These are phyloP conservation scores for Clavulina sp. DNA, from an alignment of 768 basidiomycete genomes.

Conservation along the genomic window DNA sequence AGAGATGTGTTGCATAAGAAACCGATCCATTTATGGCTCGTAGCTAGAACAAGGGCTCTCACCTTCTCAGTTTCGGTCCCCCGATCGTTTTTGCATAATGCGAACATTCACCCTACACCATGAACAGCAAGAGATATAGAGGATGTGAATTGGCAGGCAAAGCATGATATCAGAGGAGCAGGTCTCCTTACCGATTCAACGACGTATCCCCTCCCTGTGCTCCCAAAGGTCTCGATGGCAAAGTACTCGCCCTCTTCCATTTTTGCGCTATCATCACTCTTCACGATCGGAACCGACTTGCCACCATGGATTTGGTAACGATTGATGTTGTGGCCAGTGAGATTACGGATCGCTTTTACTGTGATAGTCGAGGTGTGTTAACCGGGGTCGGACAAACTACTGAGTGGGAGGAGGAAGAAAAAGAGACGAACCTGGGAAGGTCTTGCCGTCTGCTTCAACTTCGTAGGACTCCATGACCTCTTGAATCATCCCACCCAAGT, in stretches of 20 bases:
- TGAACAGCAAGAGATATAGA: conserved; percentile 2
- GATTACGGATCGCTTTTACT: conserved; percentile 89
- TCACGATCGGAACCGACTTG: conserved; percentile 81
- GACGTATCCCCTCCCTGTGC: conserved; percentile 82
- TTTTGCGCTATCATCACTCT: conserved; percentile 76
- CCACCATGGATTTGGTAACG: conserved; percentile 82
- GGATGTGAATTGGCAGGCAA: not conserved
- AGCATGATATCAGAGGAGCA: conserved; percentile 1
- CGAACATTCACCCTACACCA: conserved; percentile 66
- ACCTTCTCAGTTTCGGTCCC: conserved; percentile 30
- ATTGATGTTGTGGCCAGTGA: conserved; percentile 88
- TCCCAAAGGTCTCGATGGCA: conserved; percentile 97
- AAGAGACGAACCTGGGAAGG: conserved; percentile 43
- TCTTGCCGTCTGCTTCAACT: conserved; percentile 77
- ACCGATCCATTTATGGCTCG: not conserved
- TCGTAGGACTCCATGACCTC: conserved; percentile 99
- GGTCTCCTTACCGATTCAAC: conserved; percentile 64
- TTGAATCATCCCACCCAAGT: conserved; percentile 81
- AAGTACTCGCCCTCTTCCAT: conserved; percentile 99
- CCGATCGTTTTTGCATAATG: conserved; percentile 71
- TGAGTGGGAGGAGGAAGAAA: not conserved
- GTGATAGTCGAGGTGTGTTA: conserved; percentile 1
- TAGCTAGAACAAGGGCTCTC: not conserved
- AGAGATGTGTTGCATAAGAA: not conserved
- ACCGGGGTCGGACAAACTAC: not conserved